Evolutionary conservation across 768 basidiomycete genomes (phyloP).

Genomic region (Tylopilus sp.): DNA sequence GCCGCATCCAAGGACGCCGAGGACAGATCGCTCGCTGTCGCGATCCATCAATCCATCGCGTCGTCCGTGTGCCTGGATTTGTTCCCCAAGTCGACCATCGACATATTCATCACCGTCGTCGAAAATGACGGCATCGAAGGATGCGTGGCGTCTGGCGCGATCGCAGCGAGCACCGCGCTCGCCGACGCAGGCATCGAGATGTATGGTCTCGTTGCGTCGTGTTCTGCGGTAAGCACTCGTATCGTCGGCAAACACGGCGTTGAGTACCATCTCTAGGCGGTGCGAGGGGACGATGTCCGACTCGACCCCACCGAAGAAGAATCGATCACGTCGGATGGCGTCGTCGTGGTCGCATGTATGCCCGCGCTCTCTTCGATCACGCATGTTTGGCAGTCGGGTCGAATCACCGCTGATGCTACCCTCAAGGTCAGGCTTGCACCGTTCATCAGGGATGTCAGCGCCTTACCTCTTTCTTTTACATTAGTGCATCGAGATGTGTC

Average conservation of each 20-base stretch:
- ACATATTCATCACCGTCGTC: slow-evolving; percentile 85
- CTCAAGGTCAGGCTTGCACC: slow-evolving; percentile 49
- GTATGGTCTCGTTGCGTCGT: slow-evolving; percentile 82
- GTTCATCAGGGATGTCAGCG: not conserved
- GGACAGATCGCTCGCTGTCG: slow-evolving; percentile 77
- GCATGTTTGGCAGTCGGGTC: slow-evolving; percentile 83
- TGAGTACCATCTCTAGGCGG: slow-evolving; percentile 42
- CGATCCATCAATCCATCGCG: slow-evolving; percentile 81
- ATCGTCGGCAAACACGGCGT: not conserved
- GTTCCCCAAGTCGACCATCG: slow-evolving; percentile 92
- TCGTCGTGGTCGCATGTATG: slow-evolving; percentile 79
- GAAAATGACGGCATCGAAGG: slow-evolving; percentile 92
- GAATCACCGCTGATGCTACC: slow-evolving; percentile 50
- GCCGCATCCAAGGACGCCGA: slow-evolving; percentile 77
- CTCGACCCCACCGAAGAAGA: slow-evolving; percentile 82
- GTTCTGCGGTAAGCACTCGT: slow-evolving; percentile 58
- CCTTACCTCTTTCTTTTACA: not conserved
- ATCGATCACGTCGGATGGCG: slow-evolving; percentile 50
- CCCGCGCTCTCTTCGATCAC: slow-evolving; percentile 85
- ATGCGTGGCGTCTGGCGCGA: slow-evolving; percentile 79
- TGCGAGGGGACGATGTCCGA: slow-evolving; percentile 58
- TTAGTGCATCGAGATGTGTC: slow-evolving; percentile 70
- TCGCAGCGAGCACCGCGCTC: slow-evolving; percentile 87
- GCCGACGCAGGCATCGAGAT: slow-evolving; percentile 94
- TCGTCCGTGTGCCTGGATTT: slow-evolving; percentile 84